Evolutionary conservation across 1,284 basidiomycete genomes (phyloP).

Genomic region (Thelephora terrestris): DNA sequence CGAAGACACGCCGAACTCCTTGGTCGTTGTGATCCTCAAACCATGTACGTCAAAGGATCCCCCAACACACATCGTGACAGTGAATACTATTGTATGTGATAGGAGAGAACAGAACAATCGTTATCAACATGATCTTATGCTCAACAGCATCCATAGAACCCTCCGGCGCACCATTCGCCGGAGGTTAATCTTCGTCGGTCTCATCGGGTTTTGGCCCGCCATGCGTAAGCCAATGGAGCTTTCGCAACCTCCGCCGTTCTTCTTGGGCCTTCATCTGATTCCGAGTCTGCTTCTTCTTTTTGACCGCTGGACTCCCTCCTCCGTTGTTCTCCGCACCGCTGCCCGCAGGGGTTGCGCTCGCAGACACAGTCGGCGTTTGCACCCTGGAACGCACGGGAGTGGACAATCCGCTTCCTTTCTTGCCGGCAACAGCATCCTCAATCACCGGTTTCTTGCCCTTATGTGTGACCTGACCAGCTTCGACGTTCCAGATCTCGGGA

Average conservation of each 20-base stretch:
- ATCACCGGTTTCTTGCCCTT: slow-evolving; percentile 82
- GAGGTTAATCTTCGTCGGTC: slow-evolving; percentile 49
- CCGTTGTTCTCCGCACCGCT: slow-evolving; percentile 58
- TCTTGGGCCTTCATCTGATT: slow-evolving; percentile 87
- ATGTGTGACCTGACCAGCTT: slow-evolving; percentile 72
- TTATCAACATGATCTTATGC: no score
- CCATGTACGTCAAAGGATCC: no score
- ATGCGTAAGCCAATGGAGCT: slow-evolving; percentile 75
- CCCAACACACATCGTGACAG: no score
- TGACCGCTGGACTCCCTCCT: slow-evolving; percentile 40
- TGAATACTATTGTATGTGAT: no score
- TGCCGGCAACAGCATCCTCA: slow-evolving; percentile 62
- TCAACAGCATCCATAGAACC: no score
- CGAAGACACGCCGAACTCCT: no score
- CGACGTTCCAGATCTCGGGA: slow-evolving; percentile 77
- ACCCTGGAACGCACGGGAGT: slow-evolving; percentile 57
- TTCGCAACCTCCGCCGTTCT: slow-evolving; percentile 70
- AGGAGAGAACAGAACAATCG: no score
- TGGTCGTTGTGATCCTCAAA: no score
- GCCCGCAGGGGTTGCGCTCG: slow-evolving; percentile 55
- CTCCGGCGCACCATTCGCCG: no score
- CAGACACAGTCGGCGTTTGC: slow-evolving; percentile 55
- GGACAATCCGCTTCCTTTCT: slow-evolving; percentile 58
- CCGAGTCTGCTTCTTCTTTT: slow-evolving; percentile 88
- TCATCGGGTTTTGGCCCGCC: slow-evolving; percentile 78